Conservation (phyloP, 1,139 yeast genomes). For the Geotrichum histeridarum region DNA sequence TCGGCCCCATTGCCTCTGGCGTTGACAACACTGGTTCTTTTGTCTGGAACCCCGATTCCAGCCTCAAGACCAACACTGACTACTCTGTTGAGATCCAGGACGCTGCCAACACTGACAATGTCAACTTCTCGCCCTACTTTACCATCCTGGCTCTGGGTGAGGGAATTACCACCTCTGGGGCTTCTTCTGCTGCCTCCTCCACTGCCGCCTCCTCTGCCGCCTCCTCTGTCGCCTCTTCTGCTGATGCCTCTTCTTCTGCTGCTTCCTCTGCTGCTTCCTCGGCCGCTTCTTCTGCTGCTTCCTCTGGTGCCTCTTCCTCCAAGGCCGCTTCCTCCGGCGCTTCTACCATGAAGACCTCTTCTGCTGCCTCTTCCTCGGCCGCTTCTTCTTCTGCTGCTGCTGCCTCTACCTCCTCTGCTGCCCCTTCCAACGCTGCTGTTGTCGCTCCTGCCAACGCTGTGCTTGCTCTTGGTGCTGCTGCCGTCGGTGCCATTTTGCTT, state of each 20-base stretch:
- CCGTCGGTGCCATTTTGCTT: conserved; percentile 21
- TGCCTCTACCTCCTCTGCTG: conserved; percentile 17
- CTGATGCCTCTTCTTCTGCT: conserved; percentile 13
- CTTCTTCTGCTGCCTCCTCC: conserved; percentile 20
- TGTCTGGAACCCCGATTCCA: conserved; percentile 31
- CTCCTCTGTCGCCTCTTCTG: conserved; percentile 21
- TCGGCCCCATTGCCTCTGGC: conserved; percentile 32
- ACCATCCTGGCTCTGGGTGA: conserved; percentile 30
- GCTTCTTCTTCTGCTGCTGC: conserved; percentile 23
- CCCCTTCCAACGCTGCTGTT: conserved; percentile 14
- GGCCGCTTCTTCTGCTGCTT: conserved; percentile 21
- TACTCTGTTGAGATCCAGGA: conserved; percentile 37
- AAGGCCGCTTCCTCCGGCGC: conserved; percentile 4
- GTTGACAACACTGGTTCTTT: conserved; percentile 33
- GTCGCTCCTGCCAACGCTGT: conserved; percentile 18
- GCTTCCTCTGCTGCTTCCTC: conserved; percentile 19
- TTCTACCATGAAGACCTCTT: conserved; percentile 2
- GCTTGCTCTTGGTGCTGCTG: conserved; percentile 8
- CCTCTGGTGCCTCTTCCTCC: conserved; percentile 20
- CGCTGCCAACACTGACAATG: conserved; percentile 9
- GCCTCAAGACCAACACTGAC: conserved; percentile 27
- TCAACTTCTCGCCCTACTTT: conserved; percentile 36
- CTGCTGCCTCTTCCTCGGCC: conserved; percentile 17
- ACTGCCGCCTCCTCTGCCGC: conserved; percentile 27
- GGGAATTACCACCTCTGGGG: conserved; percentile 26